Evolutionary conservation across 2,329 filamentous ascomycete species (phyloP), one percentile per base, ranked within the genome.

Genomic region (Trichoderma sp.): DNA sequence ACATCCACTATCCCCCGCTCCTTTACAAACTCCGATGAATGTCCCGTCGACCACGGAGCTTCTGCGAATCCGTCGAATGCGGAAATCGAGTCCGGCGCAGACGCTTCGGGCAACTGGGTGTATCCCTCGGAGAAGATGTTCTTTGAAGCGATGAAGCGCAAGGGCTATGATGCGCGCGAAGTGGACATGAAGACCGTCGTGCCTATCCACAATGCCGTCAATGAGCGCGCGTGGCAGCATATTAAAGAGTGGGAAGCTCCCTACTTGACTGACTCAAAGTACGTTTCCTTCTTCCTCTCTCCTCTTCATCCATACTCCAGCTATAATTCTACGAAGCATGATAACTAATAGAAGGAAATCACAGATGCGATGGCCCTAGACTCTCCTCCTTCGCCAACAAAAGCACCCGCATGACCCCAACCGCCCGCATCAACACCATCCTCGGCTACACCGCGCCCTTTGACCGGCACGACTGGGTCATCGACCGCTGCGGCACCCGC

Each of bases 111-210:
- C 0, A 97, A 98, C 81, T 99, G 96, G 96, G 91, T 99, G 73
- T 99, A 99, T 82, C 96, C 96, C 0, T 96, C 93, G 0, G 95
- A 98, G 81, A 92, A 93, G 79, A 97, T 98, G 90, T 99, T 99
- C 86, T 98, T 98, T 84, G 93, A 97, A 62, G 96, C 96, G 58
- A 95, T 99, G 90, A 90, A 92, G 85, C 91, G 95, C 79, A 99
- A 99, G 82, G 92, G 91, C 57, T 91, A 94, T 84, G 89, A 90
- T 73, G 91, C 88, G 34, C 84, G 86, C 15, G 89, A 88, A 0
- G 84, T 87, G 6, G 94, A 97, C 82, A 98, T 98, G 91, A 91
- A 89, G 78, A 93, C 93, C 39, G 95, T 98, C 39, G 95, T 98
- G 70, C 96, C 94, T 3, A 98, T 98, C 77, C 96, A 99, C 84